These are phyloP conservation scores for Nakaseomyces delphensis DNA, from an alignment of 1,139 yeast genomes.

Conservation along the genomic window DNA sequence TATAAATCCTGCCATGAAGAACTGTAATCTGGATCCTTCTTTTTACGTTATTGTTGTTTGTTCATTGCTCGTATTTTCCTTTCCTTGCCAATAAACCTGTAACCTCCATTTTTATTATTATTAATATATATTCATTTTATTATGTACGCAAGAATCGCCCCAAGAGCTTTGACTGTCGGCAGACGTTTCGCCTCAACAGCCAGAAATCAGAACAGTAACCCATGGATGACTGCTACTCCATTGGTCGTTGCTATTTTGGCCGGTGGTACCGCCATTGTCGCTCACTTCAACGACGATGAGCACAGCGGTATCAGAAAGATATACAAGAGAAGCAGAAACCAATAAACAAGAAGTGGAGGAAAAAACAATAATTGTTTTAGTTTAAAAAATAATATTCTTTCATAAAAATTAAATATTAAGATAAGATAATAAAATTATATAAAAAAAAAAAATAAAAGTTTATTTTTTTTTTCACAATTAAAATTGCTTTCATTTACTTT, in stretches of 20 bases:
- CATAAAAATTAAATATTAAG: not conserved
- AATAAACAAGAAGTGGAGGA: conserved; percentile 4
- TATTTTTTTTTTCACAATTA: no score
- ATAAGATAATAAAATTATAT: not conserved
- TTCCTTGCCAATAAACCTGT: not conserved
- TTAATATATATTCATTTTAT: not conserved
- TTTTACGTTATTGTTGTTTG: not conserved
- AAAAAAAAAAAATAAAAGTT: not conserved
- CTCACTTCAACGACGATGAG: conserved; percentile 7
- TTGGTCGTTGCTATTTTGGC: conserved; percentile 7
- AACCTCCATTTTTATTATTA: not conserved
- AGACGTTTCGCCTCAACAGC: conserved; percentile 5
- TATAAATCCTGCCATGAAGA: not conserved
- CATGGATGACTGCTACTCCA: conserved; percentile 1
- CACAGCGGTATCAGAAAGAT: conserved; percentile 13
- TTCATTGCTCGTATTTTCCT: not conserved
- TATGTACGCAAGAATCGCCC: conserved; percentile 5
- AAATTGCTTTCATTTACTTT: no score
- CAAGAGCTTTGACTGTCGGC: conserved; percentile 4
- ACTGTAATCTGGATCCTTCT: not conserved
- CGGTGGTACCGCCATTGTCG: conserved; percentile 7
- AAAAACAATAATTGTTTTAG: not conserved
- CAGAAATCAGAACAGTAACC: conserved; percentile 2
- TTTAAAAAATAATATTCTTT: not conserved
- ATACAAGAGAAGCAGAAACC: conserved; percentile 14